Evolutionary conservation across 2,329 filamentous ascomycete species (phyloP), one percentile per base, ranked within the genome.

Genomic region (Coleophoma crateriformis): DNA sequence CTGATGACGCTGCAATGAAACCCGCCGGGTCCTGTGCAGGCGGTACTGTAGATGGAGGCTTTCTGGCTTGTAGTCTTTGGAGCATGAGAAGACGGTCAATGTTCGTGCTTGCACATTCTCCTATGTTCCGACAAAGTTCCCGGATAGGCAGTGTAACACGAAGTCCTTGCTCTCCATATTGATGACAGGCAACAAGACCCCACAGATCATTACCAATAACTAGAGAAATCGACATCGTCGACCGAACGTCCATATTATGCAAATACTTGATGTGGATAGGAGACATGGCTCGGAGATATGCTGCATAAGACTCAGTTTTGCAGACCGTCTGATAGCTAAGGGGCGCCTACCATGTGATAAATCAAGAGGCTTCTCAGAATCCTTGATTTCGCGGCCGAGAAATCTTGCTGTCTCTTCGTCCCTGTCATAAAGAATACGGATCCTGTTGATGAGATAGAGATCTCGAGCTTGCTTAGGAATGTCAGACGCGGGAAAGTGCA

Each of bases 181-280:
- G 81, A 61, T 95, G 90, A 52, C 89, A 95, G 3, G 88, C 84
- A 22, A 95, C 90, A 22, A 95, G 71, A 0, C 90, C 90, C 90
- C 90, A 95, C 0, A 95, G 70, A 57, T 94, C 86, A 58, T 81
- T 76, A 59, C 94, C 91, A 0, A 87, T 87, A 52, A 89, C 92
- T 61, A 95, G 85, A 1, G 88, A 94, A 52, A 95, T 90, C 0
- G 90, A 95, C 88, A 95, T 95, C 54, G 88, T 94, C 0, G 89
- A 88, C 12, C 88, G 82, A 1, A 95, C 89, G 4, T 83, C 85
- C 89, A 95, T 95, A 63, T 95, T 89, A 12, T 71, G 78, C 2
- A 95, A 73, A 58, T 95, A 95, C 62, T 94, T 94, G 50, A 95
- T 66, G 61, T 94, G 88, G 38, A 95, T 90, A 0, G 90, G 89